Base-by-base conservation (phyloP, 2,329 filamentous ascomycete genomes). In the Colletotrichum paranaense region DNA sequence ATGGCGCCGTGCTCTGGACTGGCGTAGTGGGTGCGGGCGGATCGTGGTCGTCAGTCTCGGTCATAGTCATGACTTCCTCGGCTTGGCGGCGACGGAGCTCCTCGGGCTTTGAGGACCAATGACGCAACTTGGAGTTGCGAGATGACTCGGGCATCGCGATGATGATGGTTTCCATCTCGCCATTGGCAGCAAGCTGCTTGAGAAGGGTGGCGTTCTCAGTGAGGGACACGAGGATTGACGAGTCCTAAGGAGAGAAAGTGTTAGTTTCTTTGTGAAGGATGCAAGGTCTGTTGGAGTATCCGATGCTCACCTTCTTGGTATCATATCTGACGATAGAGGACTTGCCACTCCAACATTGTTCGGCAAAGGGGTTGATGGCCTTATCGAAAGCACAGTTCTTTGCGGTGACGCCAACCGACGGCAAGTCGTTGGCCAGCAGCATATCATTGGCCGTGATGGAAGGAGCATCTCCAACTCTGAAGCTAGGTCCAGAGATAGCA, bases 91-190 rank as follows among this genome's bases (percentile, higher is more conserved):
- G 85, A 76, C 84, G 87, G 46, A 89, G 84, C 68, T 87, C 84
- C 58, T 80, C 78, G 14, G 82, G 77, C 73, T 82, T 78, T 49
- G 82, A 80, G 55, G 84, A 81, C 86, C 87, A 88, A 72, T 80
- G 76, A 75, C 77, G 78, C 62, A 82, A 67, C 67, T 81, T 79
- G 22, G 83, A 83, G 49, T 76, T 75, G 73, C 83, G 82, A 76
- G 79, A 81, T n/a, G 81, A 82, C 68, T 86, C 81, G 65, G 89
- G 88, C 24, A 92, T 81, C 68, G 92, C 80, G 16, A 93, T 78
- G 52, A 92, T 78, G 12, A 88, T 87, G 28, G 88, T 88, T 75
- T 92, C 88, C 77, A 91, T 84, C 60, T 88, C 85, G 74, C 86
- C 86, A 22, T 82, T 79, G 53, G 84, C 79, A 66, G 88, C 86